phyloP scores from a whole-genome alignment of 805 yeast species.

The Metschnikowia cubensis region DNA sequence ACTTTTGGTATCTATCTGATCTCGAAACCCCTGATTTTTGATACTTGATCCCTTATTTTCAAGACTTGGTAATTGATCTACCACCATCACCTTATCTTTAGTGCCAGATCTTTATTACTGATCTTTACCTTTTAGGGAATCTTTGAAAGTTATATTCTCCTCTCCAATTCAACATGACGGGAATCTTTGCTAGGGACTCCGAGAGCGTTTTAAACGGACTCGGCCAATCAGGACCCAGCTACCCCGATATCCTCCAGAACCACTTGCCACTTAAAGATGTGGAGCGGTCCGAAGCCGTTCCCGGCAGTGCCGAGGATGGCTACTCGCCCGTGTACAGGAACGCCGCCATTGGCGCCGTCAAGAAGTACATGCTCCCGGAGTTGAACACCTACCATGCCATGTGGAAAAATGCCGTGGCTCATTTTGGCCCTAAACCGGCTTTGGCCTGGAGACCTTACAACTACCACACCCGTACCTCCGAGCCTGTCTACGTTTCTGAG shows the following conservation, averaged over 20 bases:
- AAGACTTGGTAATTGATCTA: too few relatives aligned
- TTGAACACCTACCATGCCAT: slow-evolving; percentile 44
- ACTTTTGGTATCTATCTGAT: too few relatives aligned
- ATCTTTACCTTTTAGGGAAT: too few relatives aligned
- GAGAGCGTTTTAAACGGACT: slow-evolving; percentile 17
- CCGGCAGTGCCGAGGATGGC: slow-evolving; percentile 40
- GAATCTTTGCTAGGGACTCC: slow-evolving; percentile 15
- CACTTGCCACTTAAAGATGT: slow-evolving; percentile 17
- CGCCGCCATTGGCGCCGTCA: slow-evolving; percentile 23
- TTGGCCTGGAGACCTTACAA: slow-evolving; percentile 42
- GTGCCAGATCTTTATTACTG: too few relatives aligned
- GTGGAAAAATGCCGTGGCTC: slow-evolving; percentile 39
- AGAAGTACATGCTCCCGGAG: slow-evolving; percentile 40
- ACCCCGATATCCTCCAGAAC: slow-evolving; percentile 10
- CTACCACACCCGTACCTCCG: slow-evolving; percentile 25
- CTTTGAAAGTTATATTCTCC: too few relatives aligned
- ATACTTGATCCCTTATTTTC: too few relatives aligned
- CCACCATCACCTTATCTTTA: too few relatives aligned
- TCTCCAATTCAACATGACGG: background rate
- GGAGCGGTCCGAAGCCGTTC: slow-evolving; percentile 25
- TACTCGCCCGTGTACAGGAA: slow-evolving; percentile 52
- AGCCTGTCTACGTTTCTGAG: slow-evolving; percentile 29
- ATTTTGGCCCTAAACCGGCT: slow-evolving; percentile 36
- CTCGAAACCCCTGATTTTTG: too few relatives aligned
- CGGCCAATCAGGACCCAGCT: slow-evolving; percentile 8